Conservation (phyloP, 2,329 filamentous ascomycete species). For the Ramularia endophylla region DNA sequence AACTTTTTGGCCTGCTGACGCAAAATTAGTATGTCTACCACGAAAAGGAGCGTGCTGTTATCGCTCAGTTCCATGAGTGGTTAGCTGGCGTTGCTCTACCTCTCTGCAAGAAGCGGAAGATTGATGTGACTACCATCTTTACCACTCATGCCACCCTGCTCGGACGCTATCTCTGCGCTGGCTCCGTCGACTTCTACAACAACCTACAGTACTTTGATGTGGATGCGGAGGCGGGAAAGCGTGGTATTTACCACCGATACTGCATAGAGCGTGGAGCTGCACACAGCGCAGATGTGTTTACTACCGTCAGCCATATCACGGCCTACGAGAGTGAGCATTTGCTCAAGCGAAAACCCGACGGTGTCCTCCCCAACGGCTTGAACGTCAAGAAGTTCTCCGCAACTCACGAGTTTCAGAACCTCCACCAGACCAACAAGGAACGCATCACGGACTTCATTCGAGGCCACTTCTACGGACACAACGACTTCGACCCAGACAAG, state of each 20-base stretch:
- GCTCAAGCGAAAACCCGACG: constrained; percentile 94
- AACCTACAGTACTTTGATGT: constrained; percentile 96
- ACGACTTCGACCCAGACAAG: constrained; percentile 94
- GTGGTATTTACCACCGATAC: constrained; percentile 97
- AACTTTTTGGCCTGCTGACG: constrained; percentile 11
- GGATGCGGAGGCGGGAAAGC: constrained; percentile 92
- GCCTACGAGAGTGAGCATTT: constrained; percentile 97
- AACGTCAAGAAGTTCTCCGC: constrained; percentile 99
- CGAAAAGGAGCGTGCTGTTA: constrained; percentile 85
- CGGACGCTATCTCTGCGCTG: constrained; percentile 92
- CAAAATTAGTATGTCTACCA: constrained; percentile 74
- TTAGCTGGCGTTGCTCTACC: constrained; percentile 89
- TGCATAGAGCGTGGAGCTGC: constrained; percentile 94
- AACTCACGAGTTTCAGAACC: constrained; percentile 97
- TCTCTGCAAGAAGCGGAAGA: constrained; percentile 85
- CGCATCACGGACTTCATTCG: constrained; percentile 98
- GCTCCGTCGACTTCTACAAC: constrained; percentile 99
- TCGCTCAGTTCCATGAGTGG: constrained; percentile 99
- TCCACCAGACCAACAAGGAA: constrained; percentile 93
- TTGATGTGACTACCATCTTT: constrained; percentile 97
- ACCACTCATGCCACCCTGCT: constrained; percentile 95
- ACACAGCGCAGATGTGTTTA: constrained; percentile 93
- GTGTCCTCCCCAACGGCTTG: constrained; percentile 90
- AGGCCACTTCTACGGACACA: constrained; percentile 97
- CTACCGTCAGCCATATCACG: constrained; percentile 96